A percentile compares a stretch with the other conserved stretches of the same genome.
phyloP scores from a whole-genome alignment of 164 flowering plant genomes.

The Aristolochia contorta region DNA sequence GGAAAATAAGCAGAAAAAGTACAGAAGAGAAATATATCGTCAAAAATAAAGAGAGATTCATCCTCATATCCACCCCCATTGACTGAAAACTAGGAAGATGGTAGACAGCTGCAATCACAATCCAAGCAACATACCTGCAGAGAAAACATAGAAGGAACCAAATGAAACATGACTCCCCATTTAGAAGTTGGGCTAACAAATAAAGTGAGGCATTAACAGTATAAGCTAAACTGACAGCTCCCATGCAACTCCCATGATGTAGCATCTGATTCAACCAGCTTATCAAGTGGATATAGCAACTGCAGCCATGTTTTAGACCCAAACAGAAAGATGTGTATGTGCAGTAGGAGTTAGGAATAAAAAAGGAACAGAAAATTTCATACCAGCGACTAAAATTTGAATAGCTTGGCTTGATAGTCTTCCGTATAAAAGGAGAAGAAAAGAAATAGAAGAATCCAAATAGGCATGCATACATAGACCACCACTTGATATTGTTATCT shows the following conservation, averaged over 20 bases:
- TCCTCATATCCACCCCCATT: slow-evolving; percentile 98
- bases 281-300: not conserved
- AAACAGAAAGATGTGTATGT: too few species aligned
- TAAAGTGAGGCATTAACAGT: too few species aligned
- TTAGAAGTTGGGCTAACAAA: too few species aligned
- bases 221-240: too few species aligned
- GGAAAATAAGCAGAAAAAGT: slow-evolving; percentile 79
- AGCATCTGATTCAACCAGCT: too few species aligned
- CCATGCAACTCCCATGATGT: too few species aligned
- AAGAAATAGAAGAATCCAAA: slow-evolving; percentile 98
- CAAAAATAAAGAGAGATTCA: slow-evolving; percentile 90
- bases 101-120: slow-evolving; percentile 81
- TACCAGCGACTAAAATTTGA: slow-evolving; percentile 97
- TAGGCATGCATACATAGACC: slow-evolving; percentile 96
- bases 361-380: slow-evolving; percentile 9
- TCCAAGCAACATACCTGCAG: slow-evolving; percentile 93
- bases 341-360: not conserved
- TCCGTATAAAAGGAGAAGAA: slow-evolving; percentile 89
- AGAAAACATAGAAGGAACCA: not conserved
- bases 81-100: slow-evolving; percentile 99
- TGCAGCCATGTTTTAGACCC: not conserved
- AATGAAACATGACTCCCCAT: not conserved
- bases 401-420: slow-evolving; percentile 93
- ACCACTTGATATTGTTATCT: slow-evolving; percentile 90
- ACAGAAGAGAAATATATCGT: slow-evolving; percentile 78